Base-by-base conservation (phyloP, 768 basidiomycete species). In the Tylopilus cervinicoccineus region DNA sequence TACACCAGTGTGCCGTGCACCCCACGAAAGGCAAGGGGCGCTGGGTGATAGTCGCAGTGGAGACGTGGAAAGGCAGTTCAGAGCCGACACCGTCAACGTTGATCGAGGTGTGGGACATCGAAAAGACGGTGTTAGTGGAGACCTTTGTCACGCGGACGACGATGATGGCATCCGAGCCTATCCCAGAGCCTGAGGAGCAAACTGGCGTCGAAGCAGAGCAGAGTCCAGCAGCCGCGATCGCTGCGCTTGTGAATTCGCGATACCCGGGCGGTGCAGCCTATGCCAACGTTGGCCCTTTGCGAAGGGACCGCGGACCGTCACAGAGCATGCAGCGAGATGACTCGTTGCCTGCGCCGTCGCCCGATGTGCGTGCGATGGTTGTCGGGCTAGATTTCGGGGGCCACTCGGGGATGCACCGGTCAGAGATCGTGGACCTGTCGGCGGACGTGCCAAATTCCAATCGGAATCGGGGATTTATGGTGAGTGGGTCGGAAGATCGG, bases 81-180 rank as follows among this genome's bases (percentile, higher is more conserved):
- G 76, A 79, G 47, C 69, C 67, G 8, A 57, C 74, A 3, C 73
- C 76, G 10, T 74, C 75, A 13, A 59, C 61, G 38, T 64, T 93
- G 37, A 73, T 92, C 6, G 92, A 96, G 62, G 88, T 93, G 2
- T 96, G 93, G 90, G 93, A 98, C 61, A 81, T 98, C 43, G 93
- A 95, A 67, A 83, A 83, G 55, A 79, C 81, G 0, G 65, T 71
- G 17, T 68, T 93, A 26, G 86, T 95, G 39, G 94, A 97, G 68
- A 84, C 79, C 6, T 96, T 85, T 59, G 71, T 79, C 27, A 81
- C 82, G 7, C 72, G 83, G 47, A 75, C 69, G 27, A 73, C 74
- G 4, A 62, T 73, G 17, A 58, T 66, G 5, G 48, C 73, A 8
- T 64, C 76, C 0, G 79, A 83, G 36, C 70, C 77, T 8, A 54